Evolutionary conservation across 768 basidiomycete genomes (phyloP).

Genomic region (Boletus vermiculosoides): DNA sequence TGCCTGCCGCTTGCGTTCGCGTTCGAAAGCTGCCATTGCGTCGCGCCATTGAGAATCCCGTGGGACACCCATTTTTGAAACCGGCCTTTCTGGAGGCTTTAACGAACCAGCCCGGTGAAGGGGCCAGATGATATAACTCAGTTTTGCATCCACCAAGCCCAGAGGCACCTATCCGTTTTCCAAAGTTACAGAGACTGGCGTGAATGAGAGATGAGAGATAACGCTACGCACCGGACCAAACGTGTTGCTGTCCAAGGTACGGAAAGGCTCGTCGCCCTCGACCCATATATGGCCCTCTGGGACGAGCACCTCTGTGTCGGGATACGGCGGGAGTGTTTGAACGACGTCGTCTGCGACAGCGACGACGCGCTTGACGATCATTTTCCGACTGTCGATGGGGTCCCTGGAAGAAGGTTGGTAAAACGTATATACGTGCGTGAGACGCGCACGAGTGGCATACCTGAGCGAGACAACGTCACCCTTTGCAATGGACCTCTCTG

Average conservation of each 20-base stretch:
- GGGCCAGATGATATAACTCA: slow-evolving; percentile 53
- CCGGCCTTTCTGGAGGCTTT: slow-evolving; percentile 22
- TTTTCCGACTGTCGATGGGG: too few relatives aligned
- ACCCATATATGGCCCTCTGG: slow-evolving; percentile 72
- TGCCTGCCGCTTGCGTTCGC: slow-evolving; percentile 25
- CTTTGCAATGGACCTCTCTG: slow-evolving; percentile 39
- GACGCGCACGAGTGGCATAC: slow-evolving; percentile 34
- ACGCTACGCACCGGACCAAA: slow-evolving; percentile 60
- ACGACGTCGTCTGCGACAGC: slow-evolving; percentile 63
- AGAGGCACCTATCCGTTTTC: slow-evolving; percentile 36
- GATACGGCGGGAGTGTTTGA: slow-evolving; percentile 68
- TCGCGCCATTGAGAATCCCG: slow-evolving; percentile 26
- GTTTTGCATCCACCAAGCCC: slow-evolving; percentile 50
- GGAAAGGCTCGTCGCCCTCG: slow-evolving; percentile 46
- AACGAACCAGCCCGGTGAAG: slow-evolving; percentile 43
- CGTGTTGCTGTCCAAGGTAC: slow-evolving; percentile 68
- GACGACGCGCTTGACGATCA: slow-evolving; percentile 42
- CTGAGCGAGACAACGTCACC: slow-evolving; percentile 67
- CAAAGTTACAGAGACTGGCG: neutral
- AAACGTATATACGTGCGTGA: too few relatives aligned
- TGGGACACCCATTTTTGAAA: slow-evolving; percentile 16
- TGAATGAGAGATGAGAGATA: neutral
- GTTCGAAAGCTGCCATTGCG: slow-evolving; percentile 32
- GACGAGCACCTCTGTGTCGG: slow-evolving; percentile 49
- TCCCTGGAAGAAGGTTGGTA: slow-evolving; percentile 33